phyloP scores from a whole-genome alignment of 202 grass and related monocot species.

The Eragrostis tef region DNA sequence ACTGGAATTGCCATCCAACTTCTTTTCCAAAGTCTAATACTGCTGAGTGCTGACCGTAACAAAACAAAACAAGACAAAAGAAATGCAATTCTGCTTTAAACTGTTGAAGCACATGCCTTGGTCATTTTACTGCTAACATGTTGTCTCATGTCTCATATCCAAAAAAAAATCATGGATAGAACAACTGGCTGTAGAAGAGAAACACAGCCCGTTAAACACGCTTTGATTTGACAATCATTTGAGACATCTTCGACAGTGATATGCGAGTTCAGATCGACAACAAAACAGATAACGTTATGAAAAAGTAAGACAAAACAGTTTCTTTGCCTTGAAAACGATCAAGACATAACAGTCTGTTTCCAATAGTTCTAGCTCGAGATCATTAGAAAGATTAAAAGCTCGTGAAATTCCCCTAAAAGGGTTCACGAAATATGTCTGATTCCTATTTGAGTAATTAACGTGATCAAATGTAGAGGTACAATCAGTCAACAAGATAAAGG shows the following conservation, averaged over 20 bases:
- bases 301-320: slow-evolving; percentile 50
- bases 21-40: slow-evolving; percentile 58
- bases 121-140: slow-evolving; percentile 55
- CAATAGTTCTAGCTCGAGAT: slow-evolving; percentile 14
- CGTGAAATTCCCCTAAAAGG: background rate
- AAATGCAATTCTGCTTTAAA: slow-evolving; percentile 52
- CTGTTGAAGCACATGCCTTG: slow-evolving; percentile 51
- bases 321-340: slow-evolving; percentile 50
- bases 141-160: slow-evolving; percentile 24
- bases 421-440: slow-evolving; percentile 18
- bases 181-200: slow-evolving; percentile 38
- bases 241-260: slow-evolving; percentile 37
- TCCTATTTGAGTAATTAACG: slow-evolving; percentile 16
- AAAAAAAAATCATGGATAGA: slow-evolving; percentile 24
- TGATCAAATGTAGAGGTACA: slow-evolving; percentile 42
- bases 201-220: slow-evolving; percentile 37
- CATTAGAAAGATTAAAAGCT: slow-evolving; percentile 30
- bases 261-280: slow-evolving; percentile 45
- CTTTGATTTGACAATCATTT: slow-evolving; percentile 45
- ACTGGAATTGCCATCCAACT: slow-evolving; percentile 44
- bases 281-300: slow-evolving; percentile 47
- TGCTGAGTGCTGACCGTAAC: slow-evolving; percentile 48
- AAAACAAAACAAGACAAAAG: slow-evolving; percentile 32
- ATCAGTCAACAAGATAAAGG: slow-evolving; percentile 51
- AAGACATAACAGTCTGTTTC: slow-evolving; percentile 25